Evolutionary conservation across 2,329 filamentous ascomycete species (phyloP), one percentile per base, ranked within the genome.

Genomic region (Rugonectria rugulosa): DNA sequence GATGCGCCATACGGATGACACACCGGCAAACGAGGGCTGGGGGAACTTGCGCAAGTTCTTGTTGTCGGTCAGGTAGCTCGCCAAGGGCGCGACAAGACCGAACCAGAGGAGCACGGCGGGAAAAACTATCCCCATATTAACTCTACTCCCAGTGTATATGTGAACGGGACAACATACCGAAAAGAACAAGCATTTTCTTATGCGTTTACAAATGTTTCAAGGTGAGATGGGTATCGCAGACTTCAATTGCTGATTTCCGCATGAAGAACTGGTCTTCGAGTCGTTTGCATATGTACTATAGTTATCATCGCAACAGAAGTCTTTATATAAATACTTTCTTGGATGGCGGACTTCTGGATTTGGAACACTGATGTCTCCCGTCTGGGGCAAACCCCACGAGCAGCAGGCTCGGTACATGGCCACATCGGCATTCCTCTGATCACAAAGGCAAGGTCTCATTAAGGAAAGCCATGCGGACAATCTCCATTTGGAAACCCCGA

Each of bases 11-110:
- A 52, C 3, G 23, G 46, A 37, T 4, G 53, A 41, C 10, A 52
- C 20, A 9, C 34, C 42, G 11, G 53, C 46, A 21, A 56, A 17
- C 1, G 34, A 21, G 9, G 53, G 47, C 0, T 34, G 17, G n/a
- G 41, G 47, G n/a, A 56, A 56, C 19, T 46, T 36, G 9, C 53
- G 29, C 7, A 56, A 36, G 19, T 31, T 36, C 9, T 47, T 52
- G 3, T 23, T 11, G 31, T 53, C 50, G 6, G 12, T 23, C 11
- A 43, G 7, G 29, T 36, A 53, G 19, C 29, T 32, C n/a, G 29
- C 29, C 29, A 32, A 9, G 12, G 29, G 29, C 29, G 29, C 29
- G 7, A 32, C 29, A 32, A 32, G 29, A n/a, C 29, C 20, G 12
- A 38, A 40, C 29, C 9, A 26, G 15, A 21, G 24, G 49, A 17